Base-by-base conservation (phyloP, 108 stramenopile genomes). In the Fragilaria crotonensis region DNA sequence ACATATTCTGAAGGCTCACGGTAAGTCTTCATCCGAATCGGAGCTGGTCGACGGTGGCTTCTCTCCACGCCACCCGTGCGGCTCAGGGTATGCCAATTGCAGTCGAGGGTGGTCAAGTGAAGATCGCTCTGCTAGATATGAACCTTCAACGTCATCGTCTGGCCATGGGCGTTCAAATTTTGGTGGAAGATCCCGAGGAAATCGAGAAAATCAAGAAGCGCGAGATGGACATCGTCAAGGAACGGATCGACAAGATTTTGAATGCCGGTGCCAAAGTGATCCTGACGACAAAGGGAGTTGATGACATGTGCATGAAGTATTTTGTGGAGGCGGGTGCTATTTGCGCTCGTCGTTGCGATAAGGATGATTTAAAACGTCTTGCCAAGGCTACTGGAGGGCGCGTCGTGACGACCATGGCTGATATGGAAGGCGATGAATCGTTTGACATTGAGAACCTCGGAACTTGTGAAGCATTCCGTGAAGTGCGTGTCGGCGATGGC, bases 201-300 rank as follows among this genome's bases (percentile, higher is more conserved):
- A 83, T 98, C 57, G 99, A 99, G 64, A 84, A 75, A 30, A 97
- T 99, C 79, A 94, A 96, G 52, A 79, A 97, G 72, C 68, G 97
- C 18, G 99, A 99, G 76, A 89, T 98, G 85, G 98, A 98, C 73
- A 97, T 99, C 61, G 97, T 97, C 73, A 98, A 98, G 71, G 97
- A 99, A 70, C 90, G 94, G 56, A 99, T 99, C 69, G 81, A 95
- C 64, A 98, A 95, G 73, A 97, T 99, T 64, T 67, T 99, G 30
- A 73, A 92, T 45, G 75, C 95, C 17, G 99, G 99, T 22, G 99
- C 98, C 52, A 95, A 83, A 51, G 98, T 99, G 25, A 86, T 99
- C 17, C 72, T 99, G 45, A 98, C 97, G 5, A 96, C 99, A 62
- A 98, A 98, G 78, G 99, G 97, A 48, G 95, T 99, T 57, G 99